Evolutionary conservation across 208 protist genomes (phyloP), one percentile per base, ranked within the genome.

Genomic region (Acanthamoeba sp.): DNA sequence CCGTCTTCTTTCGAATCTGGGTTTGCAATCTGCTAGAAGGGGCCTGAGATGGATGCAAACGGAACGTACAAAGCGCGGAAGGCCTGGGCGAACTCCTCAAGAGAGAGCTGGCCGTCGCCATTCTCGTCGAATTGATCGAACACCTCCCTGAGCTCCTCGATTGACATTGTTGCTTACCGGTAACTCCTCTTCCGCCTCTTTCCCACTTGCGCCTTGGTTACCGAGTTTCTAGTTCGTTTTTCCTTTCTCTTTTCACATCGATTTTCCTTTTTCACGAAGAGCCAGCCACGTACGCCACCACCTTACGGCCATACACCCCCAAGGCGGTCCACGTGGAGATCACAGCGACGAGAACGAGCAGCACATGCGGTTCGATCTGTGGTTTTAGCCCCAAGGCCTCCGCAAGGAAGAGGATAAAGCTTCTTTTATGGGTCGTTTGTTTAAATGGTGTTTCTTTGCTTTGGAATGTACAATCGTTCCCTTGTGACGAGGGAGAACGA

Each of bases 61-160:
- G n/a, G 27, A 52, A 52, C 48, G 52, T 73, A 91, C 85, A 66
- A 91, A 40, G 85, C 62, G 12, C 85, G 52, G 85, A 91, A 91
- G 40, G 85, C 85, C 34, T 64, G 27, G 55, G 85, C 52, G 38
- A 91, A 91, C 62, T 91, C 85, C 36, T 91, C 85, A 14, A 91
- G n/a, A 4, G 85, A 91, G 40, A 91, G 52, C 40, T 76, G 18
- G 38, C 85, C 85, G 29, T 91, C 85, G 52, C 85, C 85, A n/a
- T 91, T 91, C 32, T 40, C 29, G 27, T 91, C 85, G 32, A 91
- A 91, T 45, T 66, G 62, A 73, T 91, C 85, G 34, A 91, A 91
- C n/a, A 91, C 62, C 27, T 91, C 85, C 27, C 85, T 27, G 12
- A 91, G 85, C 85, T 91, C 59, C 18, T 91, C 85, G 34, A 42